Evolutionary conservation across 306 rosid species (phyloP), one percentile per base, ranked within the genome.

Genomic region (Cicer yamashitae): DNA sequence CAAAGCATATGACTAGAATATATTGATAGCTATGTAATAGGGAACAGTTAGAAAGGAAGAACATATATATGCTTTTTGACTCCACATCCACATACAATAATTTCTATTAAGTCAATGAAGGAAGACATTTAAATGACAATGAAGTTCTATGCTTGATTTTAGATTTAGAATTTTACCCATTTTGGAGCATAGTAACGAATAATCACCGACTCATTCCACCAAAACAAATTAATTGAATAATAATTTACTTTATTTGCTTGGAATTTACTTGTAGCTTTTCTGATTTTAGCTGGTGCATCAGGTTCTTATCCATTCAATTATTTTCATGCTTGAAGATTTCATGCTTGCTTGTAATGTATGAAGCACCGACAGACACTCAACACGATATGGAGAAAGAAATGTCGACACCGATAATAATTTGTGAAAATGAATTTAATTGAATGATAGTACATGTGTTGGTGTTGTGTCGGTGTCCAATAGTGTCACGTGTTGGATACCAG

Each of bases 241-340:
- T 81, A 69, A 74, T 73, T 66, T 78, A 76, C 81, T 76, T 86
- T 76, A 78, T 80, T 82, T 64, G 15, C 80, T 60, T 76, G 78
- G 79, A 80, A 50, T 76, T 78, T 76, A 56, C 59, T 77, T 45
- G 66, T 82, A 34, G 85, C 71, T 64, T 81, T 79, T 80, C 67
- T 67, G 57, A 76, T 81, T 82, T 81, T 67, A 63, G 64, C 64
- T 53, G 30, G 62, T 74, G 90, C 78, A 88, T 84, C 90, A 22
- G 78, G 83, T 88, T 90, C 87, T 86, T 84, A 88, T 88, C 89
- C 81, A 74, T 77, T 85, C 76, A 73, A 70, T 77, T 84, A 63
- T 74, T 62, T 86, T 56, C 65, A 77, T 73, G 70, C 80, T 44
- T 12, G 54, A 68, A 10, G 73, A 76, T 77, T 70, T 77, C 73